phyloP scores from a whole-genome alignment of 345 rosid genomes.

The Murraya koenigii region DNA sequence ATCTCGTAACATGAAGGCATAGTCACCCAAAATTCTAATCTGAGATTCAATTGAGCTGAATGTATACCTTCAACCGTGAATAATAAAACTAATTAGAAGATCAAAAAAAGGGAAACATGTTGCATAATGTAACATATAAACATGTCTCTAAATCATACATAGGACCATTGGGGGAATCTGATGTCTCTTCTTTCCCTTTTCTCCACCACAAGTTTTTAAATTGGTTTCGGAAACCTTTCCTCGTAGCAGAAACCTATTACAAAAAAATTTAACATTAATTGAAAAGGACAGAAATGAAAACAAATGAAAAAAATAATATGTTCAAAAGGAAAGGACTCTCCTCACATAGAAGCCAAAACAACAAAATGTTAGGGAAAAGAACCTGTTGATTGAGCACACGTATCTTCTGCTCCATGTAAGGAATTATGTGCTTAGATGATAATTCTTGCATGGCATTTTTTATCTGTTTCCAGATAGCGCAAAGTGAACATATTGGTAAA shows the following conservation, averaged over 20 bases:
- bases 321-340: not conserved
- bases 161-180: constrained; percentile 63
- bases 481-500: constrained; percentile 19
- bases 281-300: constrained; percentile 14
- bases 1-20: constrained; percentile 96
- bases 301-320: constrained; percentile 8
- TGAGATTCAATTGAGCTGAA: constrained; percentile 89
- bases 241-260: constrained; percentile 79
- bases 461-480: constrained; percentile 51
- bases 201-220: constrained; percentile 98
- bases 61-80: constrained; percentile 73
- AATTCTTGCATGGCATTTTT: constrained; percentile 86
- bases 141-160: constrained; percentile 46
- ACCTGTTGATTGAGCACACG: constrained; percentile 93
- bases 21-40: constrained; percentile 91
- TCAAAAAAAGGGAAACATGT: constrained; percentile 15
- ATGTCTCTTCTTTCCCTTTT: constrained; percentile 89
- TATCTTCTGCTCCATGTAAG: constrained; percentile 95
- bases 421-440: constrained; percentile 85
- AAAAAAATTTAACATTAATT: constrained; percentile 23
- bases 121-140: constrained; percentile 11
- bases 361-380: constrained; percentile 9
- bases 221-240: constrained; percentile 97
- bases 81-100: constrained; percentile 22
- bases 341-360: not conserved